phyloP scores from a whole-genome alignment of 2,329 filamentous ascomycete genomes.

The Colletotrichum falcatum region DNA sequence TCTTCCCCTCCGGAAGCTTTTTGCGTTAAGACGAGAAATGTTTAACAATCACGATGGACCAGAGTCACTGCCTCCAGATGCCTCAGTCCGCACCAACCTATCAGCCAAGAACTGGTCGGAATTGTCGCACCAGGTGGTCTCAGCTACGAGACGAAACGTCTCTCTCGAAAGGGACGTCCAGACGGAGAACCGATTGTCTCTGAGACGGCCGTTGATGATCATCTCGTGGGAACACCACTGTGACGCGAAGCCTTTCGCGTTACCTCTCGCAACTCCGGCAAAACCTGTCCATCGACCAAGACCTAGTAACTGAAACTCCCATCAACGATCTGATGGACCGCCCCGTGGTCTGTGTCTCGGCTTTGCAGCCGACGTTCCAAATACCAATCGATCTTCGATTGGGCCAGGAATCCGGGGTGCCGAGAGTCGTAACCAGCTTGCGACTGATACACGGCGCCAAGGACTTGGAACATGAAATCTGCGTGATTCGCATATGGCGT shows the following conservation, averaged over 20 bases:
- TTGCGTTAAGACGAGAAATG: slow-evolving; percentile 2
- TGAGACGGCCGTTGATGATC: not conserved
- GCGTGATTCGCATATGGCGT: not conserved
- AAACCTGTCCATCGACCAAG: slow-evolving; percentile 16
- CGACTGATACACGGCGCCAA: slow-evolving; percentile 12
- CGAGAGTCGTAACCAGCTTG: slow-evolving; percentile 30
- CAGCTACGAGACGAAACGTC: slow-evolving; percentile 10
- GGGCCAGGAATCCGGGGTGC: slow-evolving; percentile 24
- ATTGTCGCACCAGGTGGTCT: slow-evolving; percentile 6
- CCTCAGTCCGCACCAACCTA: not conserved
- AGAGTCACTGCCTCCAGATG: slow-evolving; percentile 14
- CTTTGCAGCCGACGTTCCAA: slow-evolving; percentile 16
- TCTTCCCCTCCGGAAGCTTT: slow-evolving; percentile 19
- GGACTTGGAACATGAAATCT: slow-evolving; percentile 23
- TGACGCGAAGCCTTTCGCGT: slow-evolving; percentile 11
- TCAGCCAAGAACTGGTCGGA: not conserved
- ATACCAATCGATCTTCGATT: slow-evolving; percentile 19
- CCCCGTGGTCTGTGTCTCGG: slow-evolving; percentile 20
- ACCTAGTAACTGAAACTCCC: slow-evolving; percentile 10
- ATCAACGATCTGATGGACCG: slow-evolving; percentile 7
- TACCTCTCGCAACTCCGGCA: slow-evolving; percentile 16
- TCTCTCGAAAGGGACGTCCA: not conserved
- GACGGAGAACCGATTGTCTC: slow-evolving; percentile 18
- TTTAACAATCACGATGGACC: not conserved
- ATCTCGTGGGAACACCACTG: slow-evolving; percentile 13